A percentile compares a stretch with the other conserved stretches of the same genome.
phyloP scores from a whole-genome alignment of 108 stramenopile genomes.

The Pseudonitzschia multiseries region DNA sequence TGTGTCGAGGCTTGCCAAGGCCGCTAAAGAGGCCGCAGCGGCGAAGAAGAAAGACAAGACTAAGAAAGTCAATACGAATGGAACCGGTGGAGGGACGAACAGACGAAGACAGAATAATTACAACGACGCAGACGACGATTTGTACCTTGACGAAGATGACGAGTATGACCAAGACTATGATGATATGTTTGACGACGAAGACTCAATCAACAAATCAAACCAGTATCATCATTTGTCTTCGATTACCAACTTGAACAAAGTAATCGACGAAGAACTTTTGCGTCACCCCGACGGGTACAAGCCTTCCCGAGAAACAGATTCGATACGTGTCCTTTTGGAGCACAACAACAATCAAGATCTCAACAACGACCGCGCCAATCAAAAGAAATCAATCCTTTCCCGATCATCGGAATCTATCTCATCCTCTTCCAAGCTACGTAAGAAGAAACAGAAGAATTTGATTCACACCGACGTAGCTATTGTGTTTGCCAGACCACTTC shows the following conservation, averaged over 20 bases:
- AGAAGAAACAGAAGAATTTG: neutral
- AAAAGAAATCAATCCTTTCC: neutral
- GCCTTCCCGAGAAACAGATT: slow-evolving; percentile 26
- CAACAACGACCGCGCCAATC: neutral
- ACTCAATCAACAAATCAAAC: neutral
- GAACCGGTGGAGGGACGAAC: neutral
- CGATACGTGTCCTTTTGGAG: slow-evolving; percentile 27
- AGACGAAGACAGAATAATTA: neutral
- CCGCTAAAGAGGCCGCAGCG: slow-evolving; percentile 29
- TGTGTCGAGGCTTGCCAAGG: slow-evolving; percentile 21
- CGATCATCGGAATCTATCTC: neutral
- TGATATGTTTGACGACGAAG: neutral
- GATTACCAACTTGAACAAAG: slow-evolving; percentile 13
- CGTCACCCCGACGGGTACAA: slow-evolving; percentile 24
- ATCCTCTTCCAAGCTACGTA: neutral
- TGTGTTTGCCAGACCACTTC: slow-evolving; percentile 65
- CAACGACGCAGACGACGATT: neutral
- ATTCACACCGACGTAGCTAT: slow-evolving; percentile 45
- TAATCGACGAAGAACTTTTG: slow-evolving; percentile 33
- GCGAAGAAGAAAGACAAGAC: neutral
- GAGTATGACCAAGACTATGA: no score
- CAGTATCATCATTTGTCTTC: slow-evolving; percentile 1
- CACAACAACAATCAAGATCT: slow-evolving; percentile 24
- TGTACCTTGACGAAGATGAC: neutral
- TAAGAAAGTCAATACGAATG: neutral